Base-by-base conservation (phyloP, 306 rosid genomes). In the Carpinus fangiana region DNA sequence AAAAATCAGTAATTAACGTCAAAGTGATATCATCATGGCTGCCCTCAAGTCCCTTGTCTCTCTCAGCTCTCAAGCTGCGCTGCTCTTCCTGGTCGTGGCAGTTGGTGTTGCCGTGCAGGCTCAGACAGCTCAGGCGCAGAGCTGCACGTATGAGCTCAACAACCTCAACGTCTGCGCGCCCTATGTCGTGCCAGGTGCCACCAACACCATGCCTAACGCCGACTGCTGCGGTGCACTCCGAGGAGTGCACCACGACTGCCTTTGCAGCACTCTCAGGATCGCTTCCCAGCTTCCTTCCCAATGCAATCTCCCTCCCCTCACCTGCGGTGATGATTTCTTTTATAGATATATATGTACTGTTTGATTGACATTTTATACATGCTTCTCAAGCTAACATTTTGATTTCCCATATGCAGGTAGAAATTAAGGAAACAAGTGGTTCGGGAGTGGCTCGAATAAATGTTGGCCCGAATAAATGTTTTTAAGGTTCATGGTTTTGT, bases 241-340 rank as follows among this genome's bases (percentile, higher is more conserved):
- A 54, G 72, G 80, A 2, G 83, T 90, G 21, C 80, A 83, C 47
- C 85, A 26, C 26, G 89, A 77, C 10, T 92, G 97, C 78, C 70
- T 90, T 26, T 92, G 97, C 89, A 89, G 66, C 88, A 84, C 96
- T 6, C 10, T 89, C 21, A 84, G 91, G 65, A 81, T 90, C 13
- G 90, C 90, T 34, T 69, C 91, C 53, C 85, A 67, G 14, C 82
- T 90, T n/a, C 93, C 92, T 26, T 3, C 91, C 60, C 83, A 41
- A 72, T 92, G 96, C 82, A 82, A 85, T 12, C 69, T 89, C 28
- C 84, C 88, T 0, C n/a, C 89, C 26, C 20, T 83, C 73, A 12
- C 76, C 61, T 92, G 96, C 47, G 85, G 89, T 88, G 77, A 62
- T 14, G 2, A 13, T 16, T 62, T 13, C 17, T 31, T 10, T 65